Conservation (phyloP, 805 yeast genomes). For the Brettanomyces bruxellensis region DNA sequence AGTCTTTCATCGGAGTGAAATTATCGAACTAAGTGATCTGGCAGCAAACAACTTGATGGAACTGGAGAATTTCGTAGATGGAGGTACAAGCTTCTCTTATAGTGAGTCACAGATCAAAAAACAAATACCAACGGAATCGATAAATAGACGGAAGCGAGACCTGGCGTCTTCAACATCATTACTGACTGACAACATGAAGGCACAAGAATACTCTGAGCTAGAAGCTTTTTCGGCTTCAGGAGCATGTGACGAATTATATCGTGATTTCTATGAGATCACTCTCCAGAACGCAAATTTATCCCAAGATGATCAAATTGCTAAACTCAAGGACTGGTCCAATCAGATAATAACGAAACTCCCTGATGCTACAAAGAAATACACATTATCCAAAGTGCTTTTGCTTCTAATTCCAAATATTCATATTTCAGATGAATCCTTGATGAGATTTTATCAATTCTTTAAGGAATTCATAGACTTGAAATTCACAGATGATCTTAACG, state of each 20-base stretch:
- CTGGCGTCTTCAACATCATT: no score
- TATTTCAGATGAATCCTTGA: constrained; percentile 54
- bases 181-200: not conserved
- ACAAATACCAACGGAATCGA: constrained; percentile 1
- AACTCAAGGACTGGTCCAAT: constrained; percentile 28
- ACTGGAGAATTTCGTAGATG: constrained; percentile 58
- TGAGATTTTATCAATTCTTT: constrained; percentile 39
- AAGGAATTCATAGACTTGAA: constrained; percentile 50
- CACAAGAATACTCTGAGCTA: not conserved
- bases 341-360: constrained; percentile 37
- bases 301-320: constrained; percentile 22
- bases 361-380: constrained; percentile 30
- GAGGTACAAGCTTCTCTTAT: constrained; percentile 22
- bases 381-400: constrained; percentile 63
- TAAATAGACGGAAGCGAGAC: no score
- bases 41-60: constrained; percentile 62
- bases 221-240: not conserved
- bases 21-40: constrained; percentile 74
- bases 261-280: constrained; percentile 44
- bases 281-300: constrained; percentile 29
- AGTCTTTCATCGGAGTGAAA: constrained; percentile 83
- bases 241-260: constrained; percentile 55
- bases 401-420: constrained; percentile 56
- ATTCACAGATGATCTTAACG: constrained; percentile 61
- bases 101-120: constrained; percentile 7